Base-by-base conservation (phyloP, 371 early-diverging fungal genomes). In the Rhizopus sp. region DNA sequence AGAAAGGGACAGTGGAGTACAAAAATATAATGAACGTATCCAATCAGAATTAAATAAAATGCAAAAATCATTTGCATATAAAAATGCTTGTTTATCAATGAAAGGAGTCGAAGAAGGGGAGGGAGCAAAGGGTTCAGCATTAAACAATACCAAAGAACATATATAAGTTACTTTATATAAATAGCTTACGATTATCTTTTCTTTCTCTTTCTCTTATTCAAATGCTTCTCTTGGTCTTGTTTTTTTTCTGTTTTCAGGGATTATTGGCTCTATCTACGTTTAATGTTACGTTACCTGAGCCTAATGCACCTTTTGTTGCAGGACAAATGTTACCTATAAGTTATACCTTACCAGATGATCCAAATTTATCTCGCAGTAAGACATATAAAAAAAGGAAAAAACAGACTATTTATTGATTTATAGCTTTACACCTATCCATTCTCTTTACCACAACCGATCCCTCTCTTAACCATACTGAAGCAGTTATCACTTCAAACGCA, bases 281-380 rank as follows among this genome's bases (percentile, higher is more conserved):
- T 57, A 77, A 74, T 59, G 70, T 78, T 31, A 70, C 75, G 4
- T 64, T 70, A n/a, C 75, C 75, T 46, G 59, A 62, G 15, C 63
- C 59, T 13, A 65, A 72, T 45, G 62, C 68, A 23, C 63, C 67
- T 49, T 78, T 70, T 49, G 75, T 78, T 10, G 70, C 73, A 16
- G 75, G 75, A 35, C 75, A 74, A 62, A 68, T 68, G 46, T 57
- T 78, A 30, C 78, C 75, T n/a, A 56, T 72, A 16, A 64, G 62
- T 37, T 77, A 68, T 42, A 66, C 62, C 38, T 48, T 75, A 40
- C 60, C 67, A 37, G 66, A 59, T 38, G 64, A 66, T 46, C 42
- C 59, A 9, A 50, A 62, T 39, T 30, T 51, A 31, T 39, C 50
- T 39, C 34, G 23, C 23, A 23, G 23, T 23, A 23, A 23, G 23